phyloP scores from a whole-genome alignment of 1,139 yeast genomes.

The Debaryomyces sp. region DNA sequence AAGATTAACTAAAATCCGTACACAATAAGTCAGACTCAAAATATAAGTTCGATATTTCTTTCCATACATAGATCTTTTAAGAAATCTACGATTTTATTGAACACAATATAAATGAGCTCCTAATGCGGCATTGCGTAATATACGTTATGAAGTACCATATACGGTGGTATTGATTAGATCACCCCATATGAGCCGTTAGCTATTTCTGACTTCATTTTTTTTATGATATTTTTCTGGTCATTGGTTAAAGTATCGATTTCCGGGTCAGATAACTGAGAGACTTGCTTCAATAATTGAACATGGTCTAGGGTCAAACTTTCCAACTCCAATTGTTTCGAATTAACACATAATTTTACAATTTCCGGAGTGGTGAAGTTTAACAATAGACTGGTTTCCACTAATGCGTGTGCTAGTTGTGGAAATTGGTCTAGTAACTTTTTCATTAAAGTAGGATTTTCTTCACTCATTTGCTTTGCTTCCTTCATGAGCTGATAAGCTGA shows the following conservation, averaged over 20 bases:
- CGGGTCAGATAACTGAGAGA: constrained; percentile 62
- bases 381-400: constrained; percentile 73
- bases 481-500: constrained; percentile 57
- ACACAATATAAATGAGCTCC: neutral
- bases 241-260: constrained; percentile 65
- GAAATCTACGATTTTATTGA: neutral
- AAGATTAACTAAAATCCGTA: neutral
- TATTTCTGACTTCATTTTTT: constrained; percentile 44
- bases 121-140: neutral
- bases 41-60: neutral
- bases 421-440: constrained; percentile 64
- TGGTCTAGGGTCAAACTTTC: constrained; percentile 53
- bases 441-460: constrained; percentile 64
- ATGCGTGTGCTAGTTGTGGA: constrained; percentile 80
- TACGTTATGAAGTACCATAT: neutral
- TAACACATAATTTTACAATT: constrained; percentile 48
- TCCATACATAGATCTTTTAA: neutral
- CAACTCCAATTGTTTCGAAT: constrained; percentile 37
- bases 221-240: constrained; percentile 49
- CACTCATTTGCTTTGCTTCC: constrained; percentile 67
- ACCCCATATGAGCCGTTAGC: constrained; percentile 50
- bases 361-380: constrained; percentile 60
- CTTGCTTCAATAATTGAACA: constrained; percentile 52
- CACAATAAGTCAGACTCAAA: neutral
- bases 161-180: neutral